These are phyloP conservation scores for Syncephalis fuscata DNA, from an alignment of 371 early-diverging fungal species.

Conservation along the genomic window DNA sequence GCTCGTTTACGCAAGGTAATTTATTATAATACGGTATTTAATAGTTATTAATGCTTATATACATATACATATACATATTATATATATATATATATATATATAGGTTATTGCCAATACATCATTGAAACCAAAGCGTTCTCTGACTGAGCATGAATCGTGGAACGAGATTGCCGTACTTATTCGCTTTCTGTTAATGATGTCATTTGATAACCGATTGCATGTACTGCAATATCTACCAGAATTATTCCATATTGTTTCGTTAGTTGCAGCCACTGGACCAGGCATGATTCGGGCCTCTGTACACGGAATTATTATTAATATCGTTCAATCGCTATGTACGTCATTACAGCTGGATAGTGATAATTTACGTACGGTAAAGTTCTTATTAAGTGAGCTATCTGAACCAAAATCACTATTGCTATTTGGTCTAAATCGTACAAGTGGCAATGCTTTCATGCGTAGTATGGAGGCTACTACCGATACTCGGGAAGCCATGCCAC, in stretches of 20 bases:
- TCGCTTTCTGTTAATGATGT: conserved; percentile 73
- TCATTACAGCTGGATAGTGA: conserved; percentile 45
- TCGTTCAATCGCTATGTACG: conserved; percentile 75
- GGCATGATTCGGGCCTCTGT: conserved; percentile 73
- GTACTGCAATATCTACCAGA: conserved; percentile 73
- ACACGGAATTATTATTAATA: conserved; percentile 79
- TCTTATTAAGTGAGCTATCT: conserved; percentile 46
- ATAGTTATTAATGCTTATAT: conserved; percentile 2
- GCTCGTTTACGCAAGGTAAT: conserved; percentile 53
- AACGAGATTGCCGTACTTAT: conserved; percentile 72
- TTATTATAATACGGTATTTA: no score
- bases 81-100: not conserved
- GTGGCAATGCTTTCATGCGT: conserved; percentile 51
- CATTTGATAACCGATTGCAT: conserved; percentile 70
- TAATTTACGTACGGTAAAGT: conserved; percentile 34
- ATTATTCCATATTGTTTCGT: conserved; percentile 63
- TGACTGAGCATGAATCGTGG: conserved; percentile 76
- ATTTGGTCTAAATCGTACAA: conserved; percentile 60
- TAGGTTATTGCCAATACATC: conserved; percentile 41
- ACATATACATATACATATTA: not conserved
- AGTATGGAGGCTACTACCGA: conserved; percentile 43
- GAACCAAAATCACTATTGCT: conserved; percentile 59
- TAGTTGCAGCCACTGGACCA: conserved; percentile 71
- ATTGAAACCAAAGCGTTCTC: conserved; percentile 41
- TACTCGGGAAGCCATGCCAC: conserved; percentile 43